These are phyloP conservation scores for Epichloe coenophiala DNA, from an alignment of 2,329 filamentous ascomycete genomes.

Conservation along the genomic window DNA sequence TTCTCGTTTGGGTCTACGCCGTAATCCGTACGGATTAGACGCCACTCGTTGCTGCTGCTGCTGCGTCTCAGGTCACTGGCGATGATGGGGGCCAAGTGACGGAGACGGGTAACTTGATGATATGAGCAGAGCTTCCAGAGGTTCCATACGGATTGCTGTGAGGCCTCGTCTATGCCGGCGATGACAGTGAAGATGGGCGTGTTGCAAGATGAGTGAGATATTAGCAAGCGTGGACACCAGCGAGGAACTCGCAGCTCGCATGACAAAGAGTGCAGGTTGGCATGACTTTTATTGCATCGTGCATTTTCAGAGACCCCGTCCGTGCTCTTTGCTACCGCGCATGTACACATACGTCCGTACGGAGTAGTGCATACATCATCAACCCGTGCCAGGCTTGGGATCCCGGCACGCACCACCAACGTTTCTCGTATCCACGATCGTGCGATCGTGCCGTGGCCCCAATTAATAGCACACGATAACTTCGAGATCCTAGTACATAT, in stretches of 20 bases:
- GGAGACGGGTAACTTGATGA: background rate
- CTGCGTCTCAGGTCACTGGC: too few relatives aligned
- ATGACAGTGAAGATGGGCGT: background rate
- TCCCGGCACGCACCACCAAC: background rate
- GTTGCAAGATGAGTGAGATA: too few relatives aligned
- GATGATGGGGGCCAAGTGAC: background rate
- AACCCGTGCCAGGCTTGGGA: background rate
- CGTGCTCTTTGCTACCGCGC: background rate
- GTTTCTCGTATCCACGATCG: conserved; percentile 1
- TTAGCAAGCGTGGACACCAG: too few relatives aligned
- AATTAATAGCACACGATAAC: background rate
- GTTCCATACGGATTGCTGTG: too few relatives aligned
- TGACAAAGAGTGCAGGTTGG: too few relatives aligned
- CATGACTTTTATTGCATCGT: too few relatives aligned
- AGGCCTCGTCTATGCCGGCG: background rate
- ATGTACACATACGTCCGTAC: background rate
- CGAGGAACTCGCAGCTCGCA: too few relatives aligned
- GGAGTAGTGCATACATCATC: background rate
- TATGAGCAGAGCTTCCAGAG: too few relatives aligned
- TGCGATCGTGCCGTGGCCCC: background rate
- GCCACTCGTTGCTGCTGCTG: too few relatives aligned
- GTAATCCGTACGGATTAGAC: too few relatives aligned
- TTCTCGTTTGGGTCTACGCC: background rate
- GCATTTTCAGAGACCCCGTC: too few relatives aligned
- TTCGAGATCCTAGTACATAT: background rate